phyloP scores from a whole-genome alignment of 139 green algal genomes.

The Auxenochlorella protothecoides region DNA sequence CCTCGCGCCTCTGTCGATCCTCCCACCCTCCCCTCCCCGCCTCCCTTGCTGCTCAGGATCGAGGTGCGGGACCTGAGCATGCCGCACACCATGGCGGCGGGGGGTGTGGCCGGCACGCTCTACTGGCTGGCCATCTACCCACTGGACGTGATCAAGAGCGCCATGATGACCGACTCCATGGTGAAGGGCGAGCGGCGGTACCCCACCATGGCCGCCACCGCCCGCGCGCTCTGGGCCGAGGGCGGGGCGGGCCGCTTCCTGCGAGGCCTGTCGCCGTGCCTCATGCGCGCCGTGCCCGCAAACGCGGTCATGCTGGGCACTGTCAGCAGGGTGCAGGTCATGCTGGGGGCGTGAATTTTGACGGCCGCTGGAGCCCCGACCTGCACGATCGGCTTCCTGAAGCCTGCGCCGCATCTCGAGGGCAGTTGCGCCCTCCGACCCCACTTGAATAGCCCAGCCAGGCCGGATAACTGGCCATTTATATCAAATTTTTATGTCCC shows the following conservation, averaged over 20 bases:
- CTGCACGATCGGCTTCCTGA: too few relatives aligned
- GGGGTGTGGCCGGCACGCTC: slow-evolving; percentile 63
- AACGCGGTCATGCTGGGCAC: slow-evolving; percentile 88
- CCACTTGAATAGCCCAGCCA: too few relatives aligned
- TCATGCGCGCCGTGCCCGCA: slow-evolving; percentile 74
- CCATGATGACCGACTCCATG: slow-evolving; percentile 82
- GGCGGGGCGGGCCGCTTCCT: slow-evolving; percentile 80
- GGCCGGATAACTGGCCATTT: too few relatives aligned
- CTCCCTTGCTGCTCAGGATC: neutral
- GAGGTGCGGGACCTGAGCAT: slow-evolving; percentile 6
- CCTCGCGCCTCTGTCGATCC: too few relatives aligned
- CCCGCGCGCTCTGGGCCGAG: slow-evolving; percentile 58
- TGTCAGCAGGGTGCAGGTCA: slow-evolving; percentile 59
- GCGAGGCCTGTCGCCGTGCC: slow-evolving; percentile 81
- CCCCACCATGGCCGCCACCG: slow-evolving; percentile 41
- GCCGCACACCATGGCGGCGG: slow-evolving; percentile 38
- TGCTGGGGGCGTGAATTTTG: neutral
- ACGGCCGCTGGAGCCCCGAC: too few relatives aligned
- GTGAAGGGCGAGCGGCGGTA: slow-evolving; percentile 54
- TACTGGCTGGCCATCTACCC: slow-evolving; percentile 88
- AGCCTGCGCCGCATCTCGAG: too few relatives aligned
- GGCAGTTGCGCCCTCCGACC: too few relatives aligned
- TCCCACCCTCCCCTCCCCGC: neutral
- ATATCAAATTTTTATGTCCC: too few relatives aligned
- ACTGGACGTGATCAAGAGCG: slow-evolving; percentile 82